Evolutionary conservation across 169 alveolate species (phyloP), one percentile per base, ranked within the genome.

Genomic region (Amoebophrya sp.): DNA sequence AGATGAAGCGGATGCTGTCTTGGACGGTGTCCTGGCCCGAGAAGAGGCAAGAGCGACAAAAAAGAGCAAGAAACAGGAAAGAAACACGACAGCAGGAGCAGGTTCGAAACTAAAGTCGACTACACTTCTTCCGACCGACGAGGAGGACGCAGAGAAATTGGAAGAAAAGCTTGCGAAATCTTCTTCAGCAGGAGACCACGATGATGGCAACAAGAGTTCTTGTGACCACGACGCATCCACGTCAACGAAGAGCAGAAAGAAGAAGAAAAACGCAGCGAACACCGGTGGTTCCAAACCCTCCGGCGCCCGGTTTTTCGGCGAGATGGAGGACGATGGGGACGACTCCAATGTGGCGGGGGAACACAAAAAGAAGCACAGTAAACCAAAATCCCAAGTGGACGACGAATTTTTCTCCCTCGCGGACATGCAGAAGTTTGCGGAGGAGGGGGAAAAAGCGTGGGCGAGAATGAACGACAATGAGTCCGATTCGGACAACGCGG

Each of bases 81-180:
- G n/a, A n/a, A n/a, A n/a, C n/a, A n/a, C n/a, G n/a, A n/a, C n/a
- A n/a, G n/a, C n/a, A n/a, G n/a, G n/a, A n/a, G n/a, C n/a, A n/a
- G n/a, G n/a, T n/a, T n/a, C n/a, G n/a, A n/a, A n/a, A n/a, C n/a
- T n/a, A n/a, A n/a, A n/a, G n/a, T n/a, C n/a, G n/a, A n/a, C n/a
- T n/a, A n/a, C n/a, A n/a, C n/a, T n/a, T n/a, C n/a, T n/a, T n/a
- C n/a, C n/a, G n/a, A n/a, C n/a, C 66, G 91, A 89, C 41, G 91
- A 89, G 39, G 91, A 38, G 77, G 91, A 40, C 39, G 77, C n/a
- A n/a, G 91, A 40, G n/a, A 54, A 25, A 40, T 54, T 89, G 32
- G 91, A 39, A 23, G 35, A 40, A 23, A 12, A 40, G 91, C 41
- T 89, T 40, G 41, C 40, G 91, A 54, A 89, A 40, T 35, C 33